phyloP scores from a whole-genome alignment of 768 basidiomycete species.

The Podaxis sp. region DNA sequence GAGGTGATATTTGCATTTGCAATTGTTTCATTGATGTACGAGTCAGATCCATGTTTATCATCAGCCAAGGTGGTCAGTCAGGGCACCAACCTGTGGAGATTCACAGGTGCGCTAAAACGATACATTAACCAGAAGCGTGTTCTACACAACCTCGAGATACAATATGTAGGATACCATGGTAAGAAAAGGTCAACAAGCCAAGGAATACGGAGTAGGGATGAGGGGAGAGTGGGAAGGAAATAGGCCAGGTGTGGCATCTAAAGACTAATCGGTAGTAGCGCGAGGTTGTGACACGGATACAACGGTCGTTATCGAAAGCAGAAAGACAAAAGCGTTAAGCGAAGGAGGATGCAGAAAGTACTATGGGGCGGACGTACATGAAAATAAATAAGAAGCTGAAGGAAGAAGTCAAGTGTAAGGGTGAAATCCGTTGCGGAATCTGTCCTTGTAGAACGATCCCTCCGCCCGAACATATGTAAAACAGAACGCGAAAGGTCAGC shows the following conservation, averaged over 20 bases:
- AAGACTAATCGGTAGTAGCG: conserved; percentile 1
- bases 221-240: conserved; percentile 4
- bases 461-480: conserved; percentile 10
- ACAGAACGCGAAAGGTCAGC: not conserved
- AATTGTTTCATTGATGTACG: too few species aligned
- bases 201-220: conserved; percentile 15
- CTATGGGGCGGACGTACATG: conserved; percentile 23
- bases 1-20: too few species aligned
- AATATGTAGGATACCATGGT: conserved; percentile 12
- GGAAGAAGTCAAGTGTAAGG: conserved; percentile 1
- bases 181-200: not conserved
- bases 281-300: not conserved
- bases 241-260: not conserved
- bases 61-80: not conserved
- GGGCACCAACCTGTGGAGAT: not conserved
- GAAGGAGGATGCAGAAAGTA: conserved; percentile 14
- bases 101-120: not conserved
- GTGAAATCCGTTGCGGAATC: not conserved
- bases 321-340: not conserved
- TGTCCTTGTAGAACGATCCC: conserved; percentile 15
- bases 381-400: conserved; percentile 14
- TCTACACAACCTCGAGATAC: conserved; percentile 20
- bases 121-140: conserved; percentile 24
- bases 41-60: not conserved
- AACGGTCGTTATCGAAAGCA: conserved; percentile 2